Percentiles rank a stretch among this genome's conserved stretches.
Conservation (phyloP, 768 basidiomycete species). For the Pleurotus salmoneostramineus region DNA sequence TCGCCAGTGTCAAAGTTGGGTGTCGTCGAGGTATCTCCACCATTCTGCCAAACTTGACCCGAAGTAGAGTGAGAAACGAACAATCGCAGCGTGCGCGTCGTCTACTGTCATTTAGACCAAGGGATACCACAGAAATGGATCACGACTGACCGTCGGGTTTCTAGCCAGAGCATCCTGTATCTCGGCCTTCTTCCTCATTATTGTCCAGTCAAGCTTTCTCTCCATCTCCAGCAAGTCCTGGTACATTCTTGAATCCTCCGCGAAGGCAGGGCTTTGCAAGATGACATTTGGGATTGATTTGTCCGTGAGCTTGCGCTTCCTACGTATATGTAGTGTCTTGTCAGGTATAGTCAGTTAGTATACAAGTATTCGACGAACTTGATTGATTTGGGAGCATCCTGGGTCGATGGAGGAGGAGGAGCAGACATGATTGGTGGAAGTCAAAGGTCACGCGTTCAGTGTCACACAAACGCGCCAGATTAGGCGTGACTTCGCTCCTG, state of each 20-base stretch:
- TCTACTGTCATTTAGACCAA: conserved; percentile 34
- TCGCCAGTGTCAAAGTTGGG: conserved; percentile 77
- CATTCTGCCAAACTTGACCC: conserved; percentile 80
- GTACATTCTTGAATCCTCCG: conserved; percentile 83
- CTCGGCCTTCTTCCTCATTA: conserved; percentile 85
- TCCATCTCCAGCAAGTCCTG: conserved; percentile 85
- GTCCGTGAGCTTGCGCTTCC: conserved; percentile 77
- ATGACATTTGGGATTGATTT: conserved; percentile 76
- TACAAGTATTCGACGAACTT: not conserved
- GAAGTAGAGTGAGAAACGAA: conserved; percentile 88
- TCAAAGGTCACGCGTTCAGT: no score
- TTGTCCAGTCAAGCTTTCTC: conserved; percentile 91
- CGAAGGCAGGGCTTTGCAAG: conserved; percentile 69
- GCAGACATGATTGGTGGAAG: not conserved
- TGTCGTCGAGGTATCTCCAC: conserved; percentile 37
- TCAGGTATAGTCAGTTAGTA: not conserved
- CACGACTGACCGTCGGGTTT: conserved; percentile 57
- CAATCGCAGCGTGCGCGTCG: conserved; percentile 77
- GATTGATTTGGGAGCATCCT: not conserved
- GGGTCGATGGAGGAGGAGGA: not conserved
- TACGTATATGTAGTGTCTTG: conserved; percentile 16
- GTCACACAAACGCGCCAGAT: no score
- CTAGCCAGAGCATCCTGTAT: conserved; percentile 84
- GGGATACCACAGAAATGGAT: not conserved
- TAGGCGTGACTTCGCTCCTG: no score